phyloP scores from a whole-genome alignment of 495 filamentous ascomycete species.

The Choiromyces venosus region DNA sequence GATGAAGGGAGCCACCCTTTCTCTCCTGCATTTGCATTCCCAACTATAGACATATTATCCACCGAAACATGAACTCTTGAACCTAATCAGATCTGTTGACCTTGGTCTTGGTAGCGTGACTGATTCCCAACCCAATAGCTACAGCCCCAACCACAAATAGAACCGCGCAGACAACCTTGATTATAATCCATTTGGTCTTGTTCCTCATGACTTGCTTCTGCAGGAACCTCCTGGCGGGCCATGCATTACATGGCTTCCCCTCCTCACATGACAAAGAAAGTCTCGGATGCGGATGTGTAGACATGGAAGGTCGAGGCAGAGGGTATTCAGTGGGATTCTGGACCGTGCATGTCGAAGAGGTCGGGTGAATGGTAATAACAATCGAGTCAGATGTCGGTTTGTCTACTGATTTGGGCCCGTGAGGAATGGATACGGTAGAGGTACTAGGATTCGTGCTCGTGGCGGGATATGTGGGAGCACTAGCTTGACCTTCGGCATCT shows the following conservation, averaged over 20 bases:
- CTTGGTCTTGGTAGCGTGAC: constrained; percentile 27
- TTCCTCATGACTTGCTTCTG: constrained; percentile 38
- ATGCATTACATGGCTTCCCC: constrained; percentile 33
- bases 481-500: constrained; percentile 10
- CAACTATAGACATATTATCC: background rate
- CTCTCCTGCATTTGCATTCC: background rate
- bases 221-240: constrained; percentile 38
- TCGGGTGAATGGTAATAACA: constrained; percentile 38
- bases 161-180: constrained; percentile 38
- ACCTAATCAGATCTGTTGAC: background rate
- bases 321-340: constrained; percentile 29
- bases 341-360: constrained; percentile 20
- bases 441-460: background rate
- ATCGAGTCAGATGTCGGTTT: constrained; percentile 21
- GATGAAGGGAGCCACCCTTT: background rate
- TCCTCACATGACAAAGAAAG: constrained; percentile 27
- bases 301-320: constrained; percentile 15
- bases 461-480: constrained; percentile 7
- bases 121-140: constrained; percentile 40
- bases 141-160: constrained; percentile 39
- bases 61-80: background rate
- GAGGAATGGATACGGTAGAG: constrained; percentile 3
- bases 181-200: constrained; percentile 39
- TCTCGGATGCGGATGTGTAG: constrained; percentile 31
- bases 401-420: constrained; percentile 13